phyloP scores from a whole-genome alignment of 176 grass and related monocot species.

The Alopecurus myosuroides region DNA sequence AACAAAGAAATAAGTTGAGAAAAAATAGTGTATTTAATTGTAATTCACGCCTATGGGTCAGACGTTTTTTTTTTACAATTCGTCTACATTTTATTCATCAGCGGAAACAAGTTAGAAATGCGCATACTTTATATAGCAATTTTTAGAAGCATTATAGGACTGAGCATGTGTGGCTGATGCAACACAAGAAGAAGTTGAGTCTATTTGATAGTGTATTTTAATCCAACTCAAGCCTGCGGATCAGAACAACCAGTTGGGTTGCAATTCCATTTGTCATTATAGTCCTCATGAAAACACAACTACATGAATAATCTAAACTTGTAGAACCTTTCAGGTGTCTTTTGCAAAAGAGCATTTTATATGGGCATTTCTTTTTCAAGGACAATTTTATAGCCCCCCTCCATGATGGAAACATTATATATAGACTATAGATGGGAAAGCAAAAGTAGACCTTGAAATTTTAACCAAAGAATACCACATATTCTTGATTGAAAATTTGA shows the following conservation, averaged over 20 bases:
- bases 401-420: slow-evolving; percentile 29
- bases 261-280: background rate
- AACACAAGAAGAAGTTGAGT: background rate
- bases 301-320: background rate
- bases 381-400: slow-evolving; percentile 32
- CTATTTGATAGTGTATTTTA: background rate
- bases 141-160: background rate
- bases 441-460: slow-evolving; percentile 47
- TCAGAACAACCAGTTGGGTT: background rate
- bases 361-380: slow-evolving; percentile 40
- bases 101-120: background rate
- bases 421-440: slow-evolving; percentile 50
- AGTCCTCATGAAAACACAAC: background rate
- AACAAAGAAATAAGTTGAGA: background rate
- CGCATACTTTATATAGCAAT: background rate
- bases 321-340: background rate
- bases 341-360: slow-evolving; percentile 31
- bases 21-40: background rate
- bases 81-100: background rate
- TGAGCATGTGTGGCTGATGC: background rate
- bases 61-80: background rate
- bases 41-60: background rate
- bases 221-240: background rate
- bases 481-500: slow-evolving; percentile 21
- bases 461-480: slow-evolving; percentile 4